phyloP scores from a whole-genome alignment of 331 rosid genomes.

The Saraca asoca region DNA sequence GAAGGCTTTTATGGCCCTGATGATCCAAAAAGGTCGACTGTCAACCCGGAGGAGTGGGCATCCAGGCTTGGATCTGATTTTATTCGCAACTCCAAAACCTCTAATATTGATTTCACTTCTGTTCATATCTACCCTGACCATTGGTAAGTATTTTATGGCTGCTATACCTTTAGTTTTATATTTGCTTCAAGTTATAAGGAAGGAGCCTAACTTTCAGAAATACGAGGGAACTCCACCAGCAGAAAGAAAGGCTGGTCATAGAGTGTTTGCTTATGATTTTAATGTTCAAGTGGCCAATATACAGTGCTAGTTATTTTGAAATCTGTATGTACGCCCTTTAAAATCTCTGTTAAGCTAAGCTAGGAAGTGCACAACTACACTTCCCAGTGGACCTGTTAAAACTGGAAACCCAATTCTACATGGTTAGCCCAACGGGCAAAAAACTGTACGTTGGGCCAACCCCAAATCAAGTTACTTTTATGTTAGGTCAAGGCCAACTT shows the following conservation, averaged over 20 bases:
- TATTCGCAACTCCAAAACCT: constrained; percentile 70
- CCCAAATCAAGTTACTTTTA: too few species aligned
- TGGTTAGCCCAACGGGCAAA: too few species aligned
- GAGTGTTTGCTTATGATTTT: constrained; percentile 16
- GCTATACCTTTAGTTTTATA: constrained; percentile 2
- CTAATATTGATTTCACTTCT: constrained; percentile 79
- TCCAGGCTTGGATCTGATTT: constrained; percentile 89
- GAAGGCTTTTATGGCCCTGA: constrained; percentile 98
- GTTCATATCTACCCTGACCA: constrained; percentile 97
- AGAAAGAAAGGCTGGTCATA: background rate
- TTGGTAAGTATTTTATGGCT: constrained; percentile 60
- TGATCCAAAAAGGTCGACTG: constrained; percentile 63
- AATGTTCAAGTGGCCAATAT: constrained; percentile 23
- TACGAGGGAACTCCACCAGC: constrained; percentile 7
- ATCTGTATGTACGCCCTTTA: constrained; percentile 7
- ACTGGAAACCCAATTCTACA: too few species aligned
- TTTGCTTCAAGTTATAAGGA: background rate
- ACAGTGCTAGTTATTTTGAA: constrained; percentile 13
- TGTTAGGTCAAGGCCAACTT: too few species aligned
- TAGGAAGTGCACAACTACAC: background rate
- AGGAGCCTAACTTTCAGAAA: background rate
- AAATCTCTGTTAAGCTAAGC: background rate
- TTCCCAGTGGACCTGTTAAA: too few species aligned
- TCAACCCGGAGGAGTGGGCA: constrained; percentile 93
- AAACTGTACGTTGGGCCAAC: too few species aligned